Evolutionary conservation across 2,329 filamentous ascomycete genomes (phyloP).

Genomic region (Massarina eburnea): DNA sequence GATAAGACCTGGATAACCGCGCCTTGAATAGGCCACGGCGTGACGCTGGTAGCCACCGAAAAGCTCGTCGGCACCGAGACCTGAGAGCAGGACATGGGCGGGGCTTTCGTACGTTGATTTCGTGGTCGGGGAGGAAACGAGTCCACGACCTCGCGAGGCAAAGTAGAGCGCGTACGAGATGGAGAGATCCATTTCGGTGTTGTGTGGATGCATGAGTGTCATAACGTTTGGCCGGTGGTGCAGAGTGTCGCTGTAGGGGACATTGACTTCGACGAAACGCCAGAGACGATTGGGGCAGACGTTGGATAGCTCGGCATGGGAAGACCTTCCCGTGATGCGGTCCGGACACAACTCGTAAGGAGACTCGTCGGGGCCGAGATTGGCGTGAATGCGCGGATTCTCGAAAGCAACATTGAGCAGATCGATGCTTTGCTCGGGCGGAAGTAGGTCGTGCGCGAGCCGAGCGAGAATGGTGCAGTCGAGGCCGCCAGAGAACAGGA

Average conservation of each 20-base stretch:
- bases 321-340: slow-evolving; percentile 79
- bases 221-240: slow-evolving; percentile 70
- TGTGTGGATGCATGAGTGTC: slow-evolving; percentile 83
- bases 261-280: slow-evolving; percentile 83
- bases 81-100: slow-evolving; percentile 84
- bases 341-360: slow-evolving; percentile 87
- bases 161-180: slow-evolving; percentile 96
- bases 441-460: slow-evolving; percentile 75
- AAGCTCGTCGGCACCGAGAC: slow-evolving; percentile 91
- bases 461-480: slow-evolving; percentile 89
- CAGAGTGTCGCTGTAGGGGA: slow-evolving; percentile 75
- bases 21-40: slow-evolving; percentile 69
- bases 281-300: slow-evolving; percentile 72
- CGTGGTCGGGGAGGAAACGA: slow-evolving; percentile 36
- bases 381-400: slow-evolving; percentile 69
- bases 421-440: slow-evolving; percentile 70
- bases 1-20: slow-evolving; percentile 70
- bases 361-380: slow-evolving; percentile 27
- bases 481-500: slow-evolving; percentile 91
- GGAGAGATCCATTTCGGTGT: slow-evolving; percentile 98
- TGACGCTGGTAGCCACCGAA: slow-evolving; percentile 94
- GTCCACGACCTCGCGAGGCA: slow-evolving; percentile 73
- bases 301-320: slow-evolving; percentile 70
- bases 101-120: slow-evolving; percentile 61
- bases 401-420: slow-evolving; percentile 96